These are phyloP conservation scores for Tuber magnatum DNA, from an alignment of 495 filamentous ascomycete genomes.

Conservation along the genomic window DNA sequence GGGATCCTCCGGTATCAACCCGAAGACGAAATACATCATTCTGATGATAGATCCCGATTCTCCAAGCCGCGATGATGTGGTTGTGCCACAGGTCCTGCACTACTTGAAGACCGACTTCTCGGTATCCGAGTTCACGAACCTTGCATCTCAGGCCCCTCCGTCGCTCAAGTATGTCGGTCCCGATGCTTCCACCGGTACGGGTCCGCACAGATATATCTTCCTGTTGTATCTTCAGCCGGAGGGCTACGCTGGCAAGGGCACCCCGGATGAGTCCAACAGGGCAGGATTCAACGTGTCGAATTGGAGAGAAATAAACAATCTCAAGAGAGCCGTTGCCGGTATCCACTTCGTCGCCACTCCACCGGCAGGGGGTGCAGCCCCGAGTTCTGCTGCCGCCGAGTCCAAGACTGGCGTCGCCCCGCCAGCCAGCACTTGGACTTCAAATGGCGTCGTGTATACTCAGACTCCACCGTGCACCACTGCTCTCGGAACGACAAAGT, in stretches of 20 bases:
- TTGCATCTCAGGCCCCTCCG: constrained; percentile 2
- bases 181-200: constrained; percentile 12
- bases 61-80: constrained; percentile 10
- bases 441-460: background rate
- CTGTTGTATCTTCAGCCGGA: constrained; percentile 32
- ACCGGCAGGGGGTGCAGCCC: background rate
- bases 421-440: background rate
- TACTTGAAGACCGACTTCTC: constrained; percentile 29
- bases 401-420: background rate
- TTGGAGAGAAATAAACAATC: constrained; percentile 24
- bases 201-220: constrained; percentile 35
- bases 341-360: constrained; percentile 28
- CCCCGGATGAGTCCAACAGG: constrained; percentile 14
- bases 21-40: constrained; percentile 29
- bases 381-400: background rate
- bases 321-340: constrained; percentile 29
- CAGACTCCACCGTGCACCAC: constrained; percentile 13
- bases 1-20: constrained; percentile 34
- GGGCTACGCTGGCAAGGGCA: constrained; percentile 13
- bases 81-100: constrained; percentile 26
- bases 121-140: constrained; percentile 16
- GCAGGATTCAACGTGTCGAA: constrained; percentile 22
- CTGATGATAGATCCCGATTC: constrained; percentile 37
- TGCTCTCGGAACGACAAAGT: background rate
- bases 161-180: constrained; percentile 27